A percentile compares a stretch with the other conserved stretches of the same genome.
phyloP scores from a whole-genome alignment of 2,329 filamentous ascomycete genomes.

The Venturia oleaginea region DNA sequence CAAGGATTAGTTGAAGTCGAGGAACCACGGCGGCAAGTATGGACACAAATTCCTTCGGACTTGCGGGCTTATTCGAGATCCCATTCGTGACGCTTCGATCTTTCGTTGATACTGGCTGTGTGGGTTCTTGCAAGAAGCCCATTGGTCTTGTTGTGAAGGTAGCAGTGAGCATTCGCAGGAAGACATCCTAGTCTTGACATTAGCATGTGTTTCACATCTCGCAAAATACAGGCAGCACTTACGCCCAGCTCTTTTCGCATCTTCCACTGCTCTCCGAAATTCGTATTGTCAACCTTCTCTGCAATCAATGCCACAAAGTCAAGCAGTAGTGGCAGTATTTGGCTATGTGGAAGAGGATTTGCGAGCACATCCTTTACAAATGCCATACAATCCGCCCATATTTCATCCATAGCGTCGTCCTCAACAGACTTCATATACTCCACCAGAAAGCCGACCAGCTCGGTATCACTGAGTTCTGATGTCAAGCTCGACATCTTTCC shows the following conservation, averaged over 20 bases:
- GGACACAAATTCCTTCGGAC: constrained; percentile 54
- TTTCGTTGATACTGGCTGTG: constrained; percentile 27
- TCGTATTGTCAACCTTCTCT: constrained; percentile 95
- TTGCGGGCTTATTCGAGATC: constrained; percentile 24
- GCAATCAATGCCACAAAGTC: constrained; percentile 86
- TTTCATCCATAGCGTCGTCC: constrained; percentile 96
- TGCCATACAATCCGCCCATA: constrained; percentile 88
- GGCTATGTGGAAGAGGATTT: constrained; percentile 90
- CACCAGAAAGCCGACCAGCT: constrained; percentile 80
- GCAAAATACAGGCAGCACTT: constrained; percentile 33
- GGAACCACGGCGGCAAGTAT: constrained; percentile 74
- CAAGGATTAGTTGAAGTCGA: constrained; percentile 70
- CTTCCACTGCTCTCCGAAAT: constrained; percentile 85
- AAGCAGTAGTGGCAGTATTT: constrained; percentile 75
- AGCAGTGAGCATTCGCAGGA: constrained; percentile 79
- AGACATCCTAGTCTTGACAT: constrained; percentile 59
- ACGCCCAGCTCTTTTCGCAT: constrained; percentile 87
- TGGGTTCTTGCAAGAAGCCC: constrained; percentile 54
- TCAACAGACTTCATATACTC: constrained; percentile 85
- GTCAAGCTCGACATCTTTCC: constrained; percentile 80
- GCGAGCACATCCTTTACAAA: constrained; percentile 84
- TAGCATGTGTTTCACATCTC: neutral
- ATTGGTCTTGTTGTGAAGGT: constrained; percentile 84
- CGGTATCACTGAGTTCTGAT: constrained; percentile 70
- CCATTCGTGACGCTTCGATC: constrained; percentile 22